Evolutionary conservation across 352 stramenopile species (phyloP).

Genomic region (Phytophthora pluvialis): DNA sequence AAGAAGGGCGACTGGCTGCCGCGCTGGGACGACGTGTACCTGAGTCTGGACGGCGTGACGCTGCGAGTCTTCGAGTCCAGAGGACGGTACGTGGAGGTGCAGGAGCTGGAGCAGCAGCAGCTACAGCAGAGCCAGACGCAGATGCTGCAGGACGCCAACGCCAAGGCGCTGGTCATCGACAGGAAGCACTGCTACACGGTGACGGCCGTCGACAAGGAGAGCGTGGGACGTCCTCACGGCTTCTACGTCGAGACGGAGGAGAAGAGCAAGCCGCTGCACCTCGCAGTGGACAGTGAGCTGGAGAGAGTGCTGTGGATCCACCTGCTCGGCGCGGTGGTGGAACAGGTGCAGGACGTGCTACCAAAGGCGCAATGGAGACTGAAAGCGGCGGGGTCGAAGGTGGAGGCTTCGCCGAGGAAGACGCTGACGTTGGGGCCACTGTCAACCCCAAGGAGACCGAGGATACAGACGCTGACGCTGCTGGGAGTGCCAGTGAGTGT

Average conservation of each 20-base stretch:
- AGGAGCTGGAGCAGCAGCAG: constrained; percentile 45
- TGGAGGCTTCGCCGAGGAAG: constrained; percentile 28
- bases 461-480: constrained; percentile 53
- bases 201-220: constrained; percentile 65
- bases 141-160: constrained; percentile 20
- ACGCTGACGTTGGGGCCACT: constrained; percentile 26
- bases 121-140: constrained; percentile 3
- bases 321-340: constrained; percentile 64
- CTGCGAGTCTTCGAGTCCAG: constrained; percentile 80
- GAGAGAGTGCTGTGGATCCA: constrained; percentile 81
- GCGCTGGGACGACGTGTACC: constrained; percentile 75
- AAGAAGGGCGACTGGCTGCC: constrained; percentile 85
- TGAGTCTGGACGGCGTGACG: constrained; percentile 66
- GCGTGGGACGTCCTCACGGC: constrained; percentile 58
- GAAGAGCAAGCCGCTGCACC: constrained; percentile 63
- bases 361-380: constrained; percentile 43
- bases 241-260: constrained; percentile 61
- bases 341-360: constrained; percentile 55
- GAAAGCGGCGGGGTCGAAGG: constrained; percentile 25
- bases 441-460: constrained; percentile 26
- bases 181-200: constrained; percentile 65
- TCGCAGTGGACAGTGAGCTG: constrained; percentile 71
- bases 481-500: constrained; percentile 61
- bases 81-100: constrained; percentile 51
- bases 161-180: constrained; percentile 17